Percentiles rank a stretch among this genome's conserved stretches.
These are phyloP conservation scores for Xerocomus spinulosus DNA, from an alignment of 768 basidiomycete genomes.

Conservation along the genomic window DNA sequence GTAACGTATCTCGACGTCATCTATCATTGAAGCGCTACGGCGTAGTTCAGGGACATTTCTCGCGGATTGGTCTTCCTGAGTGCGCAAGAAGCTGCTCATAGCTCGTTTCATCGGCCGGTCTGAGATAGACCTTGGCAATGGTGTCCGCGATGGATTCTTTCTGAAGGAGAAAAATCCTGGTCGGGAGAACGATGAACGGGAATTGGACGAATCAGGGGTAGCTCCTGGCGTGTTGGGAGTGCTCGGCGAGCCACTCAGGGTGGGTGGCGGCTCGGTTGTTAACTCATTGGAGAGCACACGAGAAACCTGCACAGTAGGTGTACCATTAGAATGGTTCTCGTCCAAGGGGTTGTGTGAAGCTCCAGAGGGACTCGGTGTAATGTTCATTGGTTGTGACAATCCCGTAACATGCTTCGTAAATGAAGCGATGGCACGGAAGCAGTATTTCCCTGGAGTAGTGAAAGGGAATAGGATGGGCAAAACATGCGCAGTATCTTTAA, in stretches of 20 bases:
- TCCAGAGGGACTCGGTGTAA: constrained; percentile 11
- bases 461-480: constrained; percentile 72
- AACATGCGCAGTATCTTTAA: constrained; percentile 63
- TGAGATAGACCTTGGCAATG: constrained; percentile 14
- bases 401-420: constrained; percentile 67
- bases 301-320: neutral
- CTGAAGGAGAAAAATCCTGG: constrained; percentile 12
- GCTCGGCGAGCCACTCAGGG: neutral
- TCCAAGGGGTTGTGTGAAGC: constrained; percentile 1
- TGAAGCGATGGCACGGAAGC: constrained; percentile 70
- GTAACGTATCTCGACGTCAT: constrained; percentile 21
- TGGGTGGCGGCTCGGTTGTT: neutral
- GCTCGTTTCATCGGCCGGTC: constrained; percentile 7
- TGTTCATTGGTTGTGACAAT: constrained; percentile 24
- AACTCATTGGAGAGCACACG: neutral
- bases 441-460: constrained; percentile 74
- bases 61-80: constrained; percentile 16
- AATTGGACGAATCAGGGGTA: neutral
- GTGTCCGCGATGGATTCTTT: constrained; percentile 9
- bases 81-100: neutral
- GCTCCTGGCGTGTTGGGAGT: neutral
- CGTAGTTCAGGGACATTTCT: constrained; percentile 19
- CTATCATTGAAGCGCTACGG: constrained; percentile 9
- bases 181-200: constrained; percentile 11
- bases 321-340: neutral